Evolutionary conservation across 257 asterid species (phyloP), one percentile per base, ranked within the genome.

Genomic region (Solanum tarapatanum): DNA sequence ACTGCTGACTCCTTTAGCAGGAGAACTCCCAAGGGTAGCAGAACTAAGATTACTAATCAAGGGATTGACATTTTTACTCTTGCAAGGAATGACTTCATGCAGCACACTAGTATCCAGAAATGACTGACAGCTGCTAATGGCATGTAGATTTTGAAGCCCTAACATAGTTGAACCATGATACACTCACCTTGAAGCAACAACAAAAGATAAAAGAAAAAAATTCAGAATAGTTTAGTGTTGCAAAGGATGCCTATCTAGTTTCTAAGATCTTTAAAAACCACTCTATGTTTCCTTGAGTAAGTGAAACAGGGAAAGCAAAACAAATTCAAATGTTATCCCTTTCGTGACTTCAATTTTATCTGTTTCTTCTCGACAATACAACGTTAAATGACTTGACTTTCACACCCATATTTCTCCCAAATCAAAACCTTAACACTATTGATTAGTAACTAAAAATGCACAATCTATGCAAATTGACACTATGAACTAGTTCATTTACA

Each of bases 161-260:
- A 92, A 72, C 97, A 94, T 93, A 62, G 87, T 86, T 87, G 90
- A 88, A 92, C 88, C 94, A 90, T 90, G 90, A 90, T 83, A 87
- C 19, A 64, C 45, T 60, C 88, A 87, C 89, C 92, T 93, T 87
- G 28, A 74, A 86, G 86, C 85, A 90, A 77, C 11, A 45, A 9
- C 26, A 82, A 64, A 66, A 17, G 19, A 23, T 1, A 24, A 21
- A 4, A 35, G 9, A 79, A 8, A 1, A 3, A 45, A 4, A 16
- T 2, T 24, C 37, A 26, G 30, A 43, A 9, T 79, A 77, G 23
- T 51, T 51, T 45, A 5, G 17, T 45, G 26, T 17, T 80, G 39
- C 41, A 45, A 45, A 43, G 64, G 3, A 28, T 80, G 85, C 28
- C 64, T 26, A 14, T 14, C 16, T 80, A 43, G 13, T 26, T 14